A percentile compares a stretch with the other conserved stretches of the same genome.
phyloP scores from a whole-genome alignment of 2,329 filamentous ascomycete genomes.

The Pestalotiopsis sp. region DNA sequence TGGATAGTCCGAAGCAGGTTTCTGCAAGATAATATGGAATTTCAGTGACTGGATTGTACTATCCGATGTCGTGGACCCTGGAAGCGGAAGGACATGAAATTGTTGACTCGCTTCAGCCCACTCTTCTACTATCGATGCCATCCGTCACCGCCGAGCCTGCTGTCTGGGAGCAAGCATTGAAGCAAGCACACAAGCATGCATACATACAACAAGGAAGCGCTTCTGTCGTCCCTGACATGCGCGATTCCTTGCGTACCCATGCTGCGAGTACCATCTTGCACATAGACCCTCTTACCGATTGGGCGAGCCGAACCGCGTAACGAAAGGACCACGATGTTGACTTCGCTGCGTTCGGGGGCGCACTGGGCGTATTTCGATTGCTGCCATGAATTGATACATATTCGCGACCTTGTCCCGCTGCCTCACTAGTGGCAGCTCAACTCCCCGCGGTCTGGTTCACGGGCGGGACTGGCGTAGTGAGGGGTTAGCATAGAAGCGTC shows the following conservation, averaged over 20 bases:
- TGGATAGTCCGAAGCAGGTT: conserved; percentile 1
- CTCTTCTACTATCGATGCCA: background rate
- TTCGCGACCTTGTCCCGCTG: background rate
- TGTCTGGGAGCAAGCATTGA: background rate
- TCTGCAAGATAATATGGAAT: conserved; percentile 5
- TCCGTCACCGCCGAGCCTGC: background rate
- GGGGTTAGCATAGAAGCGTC: background rate
- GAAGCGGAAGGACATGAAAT: background rate
- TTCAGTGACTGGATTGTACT: conserved; percentile 5
- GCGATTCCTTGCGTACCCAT: background rate
- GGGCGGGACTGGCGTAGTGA: background rate
- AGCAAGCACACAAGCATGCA: background rate
- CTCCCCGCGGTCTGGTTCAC: conserved; percentile 6
- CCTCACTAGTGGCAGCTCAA: background rate
- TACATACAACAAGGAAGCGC: background rate
- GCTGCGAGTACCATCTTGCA: background rate
- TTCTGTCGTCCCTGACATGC: background rate
- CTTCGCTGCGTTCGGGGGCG: no score
- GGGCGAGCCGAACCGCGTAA: background rate
- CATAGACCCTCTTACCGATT: background rate
- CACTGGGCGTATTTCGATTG: no score
- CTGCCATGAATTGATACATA: background rate
- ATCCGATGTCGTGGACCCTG: conserved; percentile 8
- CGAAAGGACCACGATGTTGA: background rate
- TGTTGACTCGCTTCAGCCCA: background rate